These are phyloP conservation scores for Vishniacozyma victoriae DNA, from an alignment of 768 basidiomycete species.

Conservation along the genomic window DNA sequence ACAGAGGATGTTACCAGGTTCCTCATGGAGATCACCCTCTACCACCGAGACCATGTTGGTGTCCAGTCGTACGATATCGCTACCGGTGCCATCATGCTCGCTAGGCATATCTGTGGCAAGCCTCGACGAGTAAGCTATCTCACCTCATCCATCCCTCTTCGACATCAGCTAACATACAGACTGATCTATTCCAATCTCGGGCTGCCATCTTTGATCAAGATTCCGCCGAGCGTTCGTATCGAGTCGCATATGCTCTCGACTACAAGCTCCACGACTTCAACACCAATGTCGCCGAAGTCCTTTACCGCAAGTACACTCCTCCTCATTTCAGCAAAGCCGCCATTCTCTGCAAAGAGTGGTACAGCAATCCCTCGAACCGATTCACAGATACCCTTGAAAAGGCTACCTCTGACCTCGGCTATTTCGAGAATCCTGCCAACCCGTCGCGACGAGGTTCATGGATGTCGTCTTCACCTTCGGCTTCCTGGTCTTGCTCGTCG, in stretches of 20 bases:
- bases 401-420: constrained; percentile 40
- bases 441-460: constrained; percentile 35
- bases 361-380: constrained; percentile 49
- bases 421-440: constrained; percentile 28
- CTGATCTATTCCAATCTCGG: neutral
- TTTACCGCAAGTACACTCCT: constrained; percentile 96
- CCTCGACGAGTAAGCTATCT: constrained; percentile 56
- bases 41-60: constrained; percentile 90
- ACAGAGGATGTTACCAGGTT: constrained; percentile 95
- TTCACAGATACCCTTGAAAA: constrained; percentile 21
- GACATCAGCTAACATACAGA: neutral
- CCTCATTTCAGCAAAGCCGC: constrained; percentile 95
- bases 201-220: neutral
- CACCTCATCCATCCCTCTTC: neutral
- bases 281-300: constrained; percentile 87
- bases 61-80: constrained; percentile 82
- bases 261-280: constrained; percentile 77
- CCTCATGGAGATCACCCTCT: constrained; percentile 98
- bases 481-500: constrained; percentile 38
- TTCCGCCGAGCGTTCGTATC: constrained; percentile 17
- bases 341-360: constrained; percentile 85
- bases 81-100: constrained; percentile 77
- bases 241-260: constrained; percentile 81
- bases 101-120: constrained; percentile 80
- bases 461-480: constrained; percentile 33